Evolutionary conservation across 176 grass and related monocot genomes (phyloP), one percentile per base, ranked within the genome.

Genomic region (Zoysia japonica): DNA sequence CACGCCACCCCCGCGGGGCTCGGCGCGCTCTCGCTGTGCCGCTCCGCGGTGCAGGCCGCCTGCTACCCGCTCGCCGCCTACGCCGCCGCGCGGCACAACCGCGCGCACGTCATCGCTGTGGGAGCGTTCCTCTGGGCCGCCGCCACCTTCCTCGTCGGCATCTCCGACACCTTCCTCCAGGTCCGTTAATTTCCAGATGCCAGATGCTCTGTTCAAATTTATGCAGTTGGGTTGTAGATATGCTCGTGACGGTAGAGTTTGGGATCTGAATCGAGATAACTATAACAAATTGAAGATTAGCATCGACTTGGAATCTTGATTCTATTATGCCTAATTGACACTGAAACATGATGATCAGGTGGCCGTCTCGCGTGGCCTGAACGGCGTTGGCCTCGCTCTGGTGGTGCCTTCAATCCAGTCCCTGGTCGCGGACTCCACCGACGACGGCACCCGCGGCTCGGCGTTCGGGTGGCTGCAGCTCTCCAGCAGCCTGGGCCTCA

Each of bases 381-480:
- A 98, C 50, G 92, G 95, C 48, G 56, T 98, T 14, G 87, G 91
- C 3, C 84, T 98, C 9, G 92, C 95, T 39, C 75, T 98, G n/a
- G 95, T 92, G 35, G 81, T 89, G 40, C 95, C 92, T 0, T 72
- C 95, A 8, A 92, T 98, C 70, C 92, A 92, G 80, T 92, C 95
- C 12, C 71, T 98, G 73, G 90, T 98, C 0, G 95, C 95, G 1
- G 89, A 98, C 75, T 92, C 89, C 46, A 98, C 89, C 1, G 86
- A 98, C 20, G 89, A 94, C 5, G 87, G 52, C 64, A 92, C 80
- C 0, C 92, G 92, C 3, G 92, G 95, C 9, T 68, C 89, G 3
- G 95, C 95, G 19, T 97, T 97, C 73, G 92, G 95, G 67, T 94
- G 92, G 91, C 47, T 98, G 36, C 87, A 90, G 68, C 79, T 94